Conservation (phyloP, 108 stramenopile species). For the Discostella pseudostelligera region DNA sequence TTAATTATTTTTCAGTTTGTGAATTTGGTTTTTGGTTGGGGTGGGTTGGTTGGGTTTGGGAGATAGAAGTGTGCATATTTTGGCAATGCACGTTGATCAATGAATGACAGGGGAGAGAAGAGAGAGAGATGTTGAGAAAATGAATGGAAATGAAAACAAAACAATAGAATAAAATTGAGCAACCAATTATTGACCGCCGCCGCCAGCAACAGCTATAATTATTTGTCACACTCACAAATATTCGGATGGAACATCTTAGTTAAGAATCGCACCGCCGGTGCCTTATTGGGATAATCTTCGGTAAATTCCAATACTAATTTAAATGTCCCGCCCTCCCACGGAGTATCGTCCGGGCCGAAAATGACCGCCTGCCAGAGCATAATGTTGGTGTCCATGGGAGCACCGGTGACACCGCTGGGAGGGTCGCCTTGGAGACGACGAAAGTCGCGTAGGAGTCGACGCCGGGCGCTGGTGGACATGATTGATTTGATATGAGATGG, state of each 20-base stretch:
- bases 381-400: conserved; percentile 98
- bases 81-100: too few relatives aligned
- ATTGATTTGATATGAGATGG: too few relatives aligned
- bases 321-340: conserved; percentile 99
- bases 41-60: too few relatives aligned
- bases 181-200: too few relatives aligned
- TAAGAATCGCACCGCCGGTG: conserved; percentile 95
- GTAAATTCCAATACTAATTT: conserved; percentile 96
- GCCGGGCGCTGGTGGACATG: conserved; percentile 96
- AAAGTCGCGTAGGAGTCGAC: conserved; percentile 95
- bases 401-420: conserved; percentile 96
- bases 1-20: too few relatives aligned
- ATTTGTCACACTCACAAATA: conserved; percentile 74
- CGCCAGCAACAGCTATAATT: too few relatives aligned
- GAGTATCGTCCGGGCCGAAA: conserved; percentile 99
- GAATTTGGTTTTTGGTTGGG: too few relatives aligned
- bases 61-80: too few relatives aligned
- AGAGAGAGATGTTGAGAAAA: too few relatives aligned
- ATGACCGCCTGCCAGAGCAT: conserved; percentile 98
- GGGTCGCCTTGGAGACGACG: conserved; percentile 96
- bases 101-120: too few relatives aligned
- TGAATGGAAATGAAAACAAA: too few relatives aligned
- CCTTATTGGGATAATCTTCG: conserved; percentile 99
- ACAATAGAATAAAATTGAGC: too few relatives aligned
- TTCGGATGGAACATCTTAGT: conserved; percentile 99